A percentile compares a stretch with the other conserved stretches of the same genome.
These are phyloP conservation scores for Actinidia arguta DNA, from an alignment of 179 eudicot genomes.

Conservation along the genomic window DNA sequence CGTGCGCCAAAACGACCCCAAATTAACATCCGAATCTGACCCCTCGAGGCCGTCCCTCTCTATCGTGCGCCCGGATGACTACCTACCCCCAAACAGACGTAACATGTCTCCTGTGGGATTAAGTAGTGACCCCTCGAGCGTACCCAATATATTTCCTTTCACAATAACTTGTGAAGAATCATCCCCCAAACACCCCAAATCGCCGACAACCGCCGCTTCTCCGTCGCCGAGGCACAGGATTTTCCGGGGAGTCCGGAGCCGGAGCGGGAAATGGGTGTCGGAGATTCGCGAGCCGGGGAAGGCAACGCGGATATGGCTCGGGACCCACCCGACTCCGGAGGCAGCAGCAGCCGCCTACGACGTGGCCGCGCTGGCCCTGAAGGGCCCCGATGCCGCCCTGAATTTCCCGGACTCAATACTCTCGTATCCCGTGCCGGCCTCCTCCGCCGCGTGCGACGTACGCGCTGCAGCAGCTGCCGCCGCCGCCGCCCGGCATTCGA, in stretches of 20 bases:
- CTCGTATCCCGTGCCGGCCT: constrained; percentile 34
- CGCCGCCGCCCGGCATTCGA: constrained; percentile 8
- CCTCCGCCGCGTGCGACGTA: constrained; percentile 8
- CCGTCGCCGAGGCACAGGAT: constrained; percentile 41
- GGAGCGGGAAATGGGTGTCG: constrained; percentile 87
- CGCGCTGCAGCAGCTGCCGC: constrained; percentile 15
- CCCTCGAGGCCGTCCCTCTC: neutral
- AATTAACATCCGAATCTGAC: neutral
- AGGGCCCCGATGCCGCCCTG: constrained; percentile 49
- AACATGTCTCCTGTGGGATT: too few species aligned
- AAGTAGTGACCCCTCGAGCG: too few species aligned
- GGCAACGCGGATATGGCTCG: constrained; percentile 78
- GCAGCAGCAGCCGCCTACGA: constrained; percentile 63
- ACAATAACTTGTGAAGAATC: neutral
- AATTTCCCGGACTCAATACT: constrained; percentile 51
- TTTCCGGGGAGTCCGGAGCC: constrained; percentile 68
- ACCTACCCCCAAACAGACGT: neutral
- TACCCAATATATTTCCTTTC: too few species aligned
- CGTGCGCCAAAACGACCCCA: neutral
- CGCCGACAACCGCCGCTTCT: neutral
- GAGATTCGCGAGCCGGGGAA: constrained; percentile 85
- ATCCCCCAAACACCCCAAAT: neutral
- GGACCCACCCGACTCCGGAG: constrained; percentile 66
- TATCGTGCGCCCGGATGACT: neutral
- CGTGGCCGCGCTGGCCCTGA: constrained; percentile 39